Evolutionary conservation across 78 protist genomes (phyloP).

Genomic region (Isochrysis galbana): DNA sequence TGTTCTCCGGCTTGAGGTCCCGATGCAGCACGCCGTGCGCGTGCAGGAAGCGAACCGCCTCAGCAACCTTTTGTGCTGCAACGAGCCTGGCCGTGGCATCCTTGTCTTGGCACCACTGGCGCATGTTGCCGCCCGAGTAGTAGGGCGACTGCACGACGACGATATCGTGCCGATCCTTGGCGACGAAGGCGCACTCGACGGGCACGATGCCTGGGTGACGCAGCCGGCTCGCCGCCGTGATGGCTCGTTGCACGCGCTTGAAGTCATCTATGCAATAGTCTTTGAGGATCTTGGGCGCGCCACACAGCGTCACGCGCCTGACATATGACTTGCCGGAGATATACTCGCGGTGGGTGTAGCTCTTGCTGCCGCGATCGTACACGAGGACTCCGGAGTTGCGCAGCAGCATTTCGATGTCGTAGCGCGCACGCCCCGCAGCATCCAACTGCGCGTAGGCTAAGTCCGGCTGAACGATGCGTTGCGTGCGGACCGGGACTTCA

Average conservation of each 20-base stretch:
- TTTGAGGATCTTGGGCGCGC: no score
- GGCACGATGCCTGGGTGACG: slow-evolving; percentile 28
- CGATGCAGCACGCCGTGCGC: slow-evolving; percentile 94
- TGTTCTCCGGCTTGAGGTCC: slow-evolving; percentile 98
- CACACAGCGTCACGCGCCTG: no score
- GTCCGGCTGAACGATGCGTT: no score
- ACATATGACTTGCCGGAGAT: no score
- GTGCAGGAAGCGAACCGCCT: slow-evolving; percentile 64
- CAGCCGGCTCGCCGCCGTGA: slow-evolving; percentile 5
- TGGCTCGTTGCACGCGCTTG: not conserved
- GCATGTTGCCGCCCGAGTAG: slow-evolving; percentile 33
- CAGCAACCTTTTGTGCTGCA: not conserved
- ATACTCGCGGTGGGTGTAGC: no score
- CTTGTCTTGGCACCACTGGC: slow-evolving; percentile 19
- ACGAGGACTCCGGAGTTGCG: no score
- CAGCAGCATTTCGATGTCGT: no score
- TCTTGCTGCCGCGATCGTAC: no score
- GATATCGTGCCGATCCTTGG: not conserved
- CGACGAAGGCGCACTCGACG: slow-evolving; percentile 24
- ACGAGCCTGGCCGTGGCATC: not conserved
- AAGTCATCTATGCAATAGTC: not conserved
- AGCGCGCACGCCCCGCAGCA: no score
- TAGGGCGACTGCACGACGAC: slow-evolving; percentile 29
- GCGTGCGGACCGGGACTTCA: no score
- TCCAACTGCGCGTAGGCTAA: no score